Conservation (phyloP, 2,329 filamentous ascomycete genomes). For the Aspergillus neoniger region DNA sequence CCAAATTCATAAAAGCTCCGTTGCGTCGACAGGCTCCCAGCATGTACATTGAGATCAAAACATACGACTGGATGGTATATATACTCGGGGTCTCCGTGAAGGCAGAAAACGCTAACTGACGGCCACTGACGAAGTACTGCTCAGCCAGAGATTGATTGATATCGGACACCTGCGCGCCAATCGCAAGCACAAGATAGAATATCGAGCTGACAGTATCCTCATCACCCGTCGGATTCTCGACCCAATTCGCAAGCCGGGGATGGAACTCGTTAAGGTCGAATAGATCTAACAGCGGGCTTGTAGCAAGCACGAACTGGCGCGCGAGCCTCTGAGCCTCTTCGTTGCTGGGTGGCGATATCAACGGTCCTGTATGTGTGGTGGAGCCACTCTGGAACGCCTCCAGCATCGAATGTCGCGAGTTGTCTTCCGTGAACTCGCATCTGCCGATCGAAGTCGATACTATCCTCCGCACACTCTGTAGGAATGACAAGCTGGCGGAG, state of each 20-base stretch:
- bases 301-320: constrained; percentile 49
- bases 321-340: constrained; percentile 46
- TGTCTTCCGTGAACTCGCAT: constrained; percentile 45
- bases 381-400: constrained; percentile 42
- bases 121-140: constrained; percentile 51
- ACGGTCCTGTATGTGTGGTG: constrained; percentile 31
- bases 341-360: constrained; percentile 34
- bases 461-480: constrained; percentile 55
- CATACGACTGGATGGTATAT: constrained; percentile 54
- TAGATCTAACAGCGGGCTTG: constrained; percentile 52
- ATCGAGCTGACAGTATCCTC: constrained; percentile 50
- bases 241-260: constrained; percentile 41
- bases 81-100: constrained; percentile 54
- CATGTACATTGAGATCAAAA: constrained; percentile 56
- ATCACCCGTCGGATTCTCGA: constrained; percentile 37
- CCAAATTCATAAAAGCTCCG: constrained; percentile 55
- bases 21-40: constrained; percentile 55
- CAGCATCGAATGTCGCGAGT: constrained; percentile 45
- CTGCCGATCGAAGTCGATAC: constrained; percentile 49
- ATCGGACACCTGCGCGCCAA: constrained; percentile 49
- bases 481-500: constrained; percentile 55
- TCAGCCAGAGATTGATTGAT: constrained; percentile 46
- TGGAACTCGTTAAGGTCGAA: constrained; percentile 51
- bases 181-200: constrained; percentile 54
- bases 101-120: constrained; percentile 47